Evolutionary conservation across 1,139 yeast genomes (phyloP).

Genomic region (Blastobotrys buckinghamii): DNA sequence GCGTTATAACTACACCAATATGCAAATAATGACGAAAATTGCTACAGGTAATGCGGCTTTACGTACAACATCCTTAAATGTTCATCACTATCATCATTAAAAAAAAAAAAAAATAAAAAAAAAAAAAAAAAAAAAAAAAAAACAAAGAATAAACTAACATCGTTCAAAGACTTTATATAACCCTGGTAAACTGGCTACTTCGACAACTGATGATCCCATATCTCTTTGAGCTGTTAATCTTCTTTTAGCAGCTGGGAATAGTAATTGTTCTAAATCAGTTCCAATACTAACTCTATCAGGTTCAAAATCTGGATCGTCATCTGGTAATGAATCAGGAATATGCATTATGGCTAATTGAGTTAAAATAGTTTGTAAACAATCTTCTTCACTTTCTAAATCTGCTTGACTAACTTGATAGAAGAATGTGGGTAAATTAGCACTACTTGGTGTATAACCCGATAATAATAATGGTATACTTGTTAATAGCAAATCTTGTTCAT

Average conservation of each 20-base stretch:
- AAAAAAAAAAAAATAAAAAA: too few relatives aligned
- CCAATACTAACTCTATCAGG: slow-evolving; percentile 11
- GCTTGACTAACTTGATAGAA: slow-evolving; percentile 58
- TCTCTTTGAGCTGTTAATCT: slow-evolving; percentile 59
- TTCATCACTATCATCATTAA: too few relatives aligned
- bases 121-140: not conserved
- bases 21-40: too few relatives aligned
- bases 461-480: slow-evolving; percentile 61
- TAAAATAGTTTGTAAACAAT: slow-evolving; percentile 60
- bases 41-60: too few relatives aligned
- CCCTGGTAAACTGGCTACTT: slow-evolving; percentile 89
- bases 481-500: slow-evolving; percentile 13
- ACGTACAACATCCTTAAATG: too few relatives aligned
- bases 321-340: slow-evolving; percentile 51
- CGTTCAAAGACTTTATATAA: slow-evolving; percentile 88
- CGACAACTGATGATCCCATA: slow-evolving; percentile 54
- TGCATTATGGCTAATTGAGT: slow-evolving; percentile 67
- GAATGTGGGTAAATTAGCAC: slow-evolving; percentile 58
- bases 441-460: slow-evolving; percentile 55
- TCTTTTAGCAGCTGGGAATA: slow-evolving; percentile 64
- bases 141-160: slow-evolving; percentile 41
- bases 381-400: slow-evolving; percentile 60
- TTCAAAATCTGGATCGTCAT: slow-evolving; percentile 24
- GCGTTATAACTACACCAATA: too few relatives aligned
- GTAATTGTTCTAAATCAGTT: slow-evolving; percentile 44